Evolutionary conservation across 75 land plant genomes (phyloP).

Genomic region (Picea sitchensis): DNA sequence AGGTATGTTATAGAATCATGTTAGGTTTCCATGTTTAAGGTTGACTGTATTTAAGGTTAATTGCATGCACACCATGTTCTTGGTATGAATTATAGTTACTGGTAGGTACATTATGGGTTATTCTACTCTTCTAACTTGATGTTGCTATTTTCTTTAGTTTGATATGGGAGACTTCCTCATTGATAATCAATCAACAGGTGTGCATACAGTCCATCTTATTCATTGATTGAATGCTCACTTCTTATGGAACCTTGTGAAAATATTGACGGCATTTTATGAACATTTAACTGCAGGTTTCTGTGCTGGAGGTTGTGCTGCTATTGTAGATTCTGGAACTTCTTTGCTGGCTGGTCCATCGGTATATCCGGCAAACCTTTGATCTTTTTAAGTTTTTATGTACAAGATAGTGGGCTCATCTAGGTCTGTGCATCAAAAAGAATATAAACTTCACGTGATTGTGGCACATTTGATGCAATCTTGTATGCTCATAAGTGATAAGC

Average conservation of each 20-base stretch:
- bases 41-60: neutral
- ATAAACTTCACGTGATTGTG: neutral
- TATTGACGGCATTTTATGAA: neutral
- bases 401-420: no score
- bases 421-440: neutral
- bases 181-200: constrained; percentile 56
- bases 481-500: no score
- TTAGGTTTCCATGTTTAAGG: neutral
- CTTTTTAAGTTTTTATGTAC: neutral
- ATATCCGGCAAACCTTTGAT: neutral
- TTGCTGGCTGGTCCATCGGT: constrained; percentile 82
- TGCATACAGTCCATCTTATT: neutral
- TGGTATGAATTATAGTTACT: neutral
- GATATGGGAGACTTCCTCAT: constrained; percentile 81
- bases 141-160: constrained; percentile 41
- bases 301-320: constrained; percentile 72
- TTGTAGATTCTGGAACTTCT: constrained; percentile 88
- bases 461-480: no score
- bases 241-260: neutral
- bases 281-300: constrained; percentile 51
- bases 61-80: neutral
- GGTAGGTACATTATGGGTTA: neutral
- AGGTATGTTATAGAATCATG: constrained; percentile 28
- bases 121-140: neutral
- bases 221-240: neutral